phyloP scores from a whole-genome alignment of 306 rosid genomes.

The Sicyos edulis region DNA sequence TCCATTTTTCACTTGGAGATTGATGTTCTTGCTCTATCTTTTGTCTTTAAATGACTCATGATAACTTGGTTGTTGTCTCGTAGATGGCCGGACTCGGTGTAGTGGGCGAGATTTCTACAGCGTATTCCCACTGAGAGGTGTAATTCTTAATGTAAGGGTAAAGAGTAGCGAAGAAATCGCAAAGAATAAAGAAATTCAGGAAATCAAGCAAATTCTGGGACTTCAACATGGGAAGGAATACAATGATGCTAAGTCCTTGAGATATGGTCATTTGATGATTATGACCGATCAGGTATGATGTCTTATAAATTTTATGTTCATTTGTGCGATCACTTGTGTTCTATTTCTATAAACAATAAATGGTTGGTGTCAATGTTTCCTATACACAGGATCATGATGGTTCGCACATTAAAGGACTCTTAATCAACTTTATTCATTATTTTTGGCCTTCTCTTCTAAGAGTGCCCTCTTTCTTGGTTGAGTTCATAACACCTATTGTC shows the following conservation, averaged over 20 bases:
- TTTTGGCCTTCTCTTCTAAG: slow-evolving; percentile 87
- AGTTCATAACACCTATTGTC: slow-evolving; percentile 83
- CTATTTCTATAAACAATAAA: neutral
- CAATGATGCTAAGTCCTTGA: slow-evolving; percentile 47
- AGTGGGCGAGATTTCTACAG: slow-evolving; percentile 84
- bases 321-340: neutral
- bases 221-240: slow-evolving; percentile 85
- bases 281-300: slow-evolving; percentile 89
- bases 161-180: slow-evolving; percentile 64
- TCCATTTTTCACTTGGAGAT: neutral
- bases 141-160: slow-evolving; percentile 83
- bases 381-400: slow-evolving; percentile 79
- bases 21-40: neutral
- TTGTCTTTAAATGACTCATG: neutral
- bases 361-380: neutral
- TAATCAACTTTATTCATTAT: slow-evolving; percentile 79
- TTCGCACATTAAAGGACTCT: slow-evolving; percentile 85
- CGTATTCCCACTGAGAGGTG: slow-evolving; percentile 84
- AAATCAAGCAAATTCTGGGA: slow-evolving; percentile 81
- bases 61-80: neutral
- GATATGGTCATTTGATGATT: slow-evolving; percentile 94
- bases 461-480: slow-evolving; percentile 77
- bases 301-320: neutral
- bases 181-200: slow-evolving; percentile 80
- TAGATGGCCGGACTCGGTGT: slow-evolving; percentile 93